phyloP scores from a whole-genome alignment of 495 filamentous ascomycete genomes.

The Neurospora sp. region DNA sequence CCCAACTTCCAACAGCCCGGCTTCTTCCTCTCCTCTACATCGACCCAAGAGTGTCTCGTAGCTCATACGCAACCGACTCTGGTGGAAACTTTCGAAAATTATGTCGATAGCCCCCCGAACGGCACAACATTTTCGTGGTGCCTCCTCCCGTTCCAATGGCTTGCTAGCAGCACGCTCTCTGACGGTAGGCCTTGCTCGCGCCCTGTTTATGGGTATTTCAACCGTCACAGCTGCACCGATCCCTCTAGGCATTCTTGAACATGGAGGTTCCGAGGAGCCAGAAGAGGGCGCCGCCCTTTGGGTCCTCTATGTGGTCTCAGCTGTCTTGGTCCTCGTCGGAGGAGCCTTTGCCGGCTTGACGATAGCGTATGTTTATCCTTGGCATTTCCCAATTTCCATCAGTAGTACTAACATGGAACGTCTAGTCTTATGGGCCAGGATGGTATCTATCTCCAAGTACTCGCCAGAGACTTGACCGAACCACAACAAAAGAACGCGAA shows the following conservation, averaged over 20 bases:
- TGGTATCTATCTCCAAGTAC: slow-evolving; percentile 94
- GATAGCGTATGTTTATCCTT: slow-evolving; percentile 51
- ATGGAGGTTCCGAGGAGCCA: slow-evolving; percentile 17
- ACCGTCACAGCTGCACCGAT: slow-evolving; percentile 22
- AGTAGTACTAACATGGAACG: not conserved
- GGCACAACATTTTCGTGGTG: slow-evolving; percentile 1
- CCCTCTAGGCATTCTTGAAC: slow-evolving; percentile 6
- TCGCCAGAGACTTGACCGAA: slow-evolving; percentile 64
- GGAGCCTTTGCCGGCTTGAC: slow-evolving; percentile 96
- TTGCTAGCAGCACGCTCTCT: slow-evolving; percentile 27
- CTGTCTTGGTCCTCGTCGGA: slow-evolving; percentile 66
- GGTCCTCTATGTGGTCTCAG: slow-evolving; percentile 34
- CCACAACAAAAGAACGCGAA: slow-evolving; percentile 72
- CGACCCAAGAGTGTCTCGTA: not conserved
- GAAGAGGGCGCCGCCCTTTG: slow-evolving; percentile 33
- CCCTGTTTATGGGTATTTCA: slow-evolving; percentile 27
- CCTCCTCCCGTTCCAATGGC: slow-evolving; percentile 17
- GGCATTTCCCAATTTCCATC: not conserved
- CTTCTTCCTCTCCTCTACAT: not conserved
- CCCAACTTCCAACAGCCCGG: not conserved
- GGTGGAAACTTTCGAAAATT: not conserved
- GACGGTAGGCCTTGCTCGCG: slow-evolving; percentile 29
- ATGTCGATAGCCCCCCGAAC: not conserved
- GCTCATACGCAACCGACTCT: not conserved
- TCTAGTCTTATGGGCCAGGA: slow-evolving; percentile 71